Conservation (phyloP, 2,329 filamentous ascomycete genomes). For the Diaporthe longicolla region DNA sequence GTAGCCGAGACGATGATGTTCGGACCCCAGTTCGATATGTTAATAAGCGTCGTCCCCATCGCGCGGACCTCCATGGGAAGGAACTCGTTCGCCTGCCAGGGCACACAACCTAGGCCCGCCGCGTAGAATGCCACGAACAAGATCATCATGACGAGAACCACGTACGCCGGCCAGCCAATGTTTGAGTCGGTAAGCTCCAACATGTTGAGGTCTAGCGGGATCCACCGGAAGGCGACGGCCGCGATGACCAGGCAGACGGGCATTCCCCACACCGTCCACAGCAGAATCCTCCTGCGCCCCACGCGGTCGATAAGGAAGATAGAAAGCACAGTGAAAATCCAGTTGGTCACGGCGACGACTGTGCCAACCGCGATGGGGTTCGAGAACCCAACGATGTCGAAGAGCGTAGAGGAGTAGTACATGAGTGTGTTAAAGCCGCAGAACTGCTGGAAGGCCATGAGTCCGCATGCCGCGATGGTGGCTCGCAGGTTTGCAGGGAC, state of each 20-base stretch:
- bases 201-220: slow-evolving; percentile 59
- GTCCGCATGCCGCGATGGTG: slow-evolving; percentile 60
- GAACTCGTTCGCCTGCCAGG: slow-evolving; percentile 24
- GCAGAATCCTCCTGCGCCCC: slow-evolving; percentile 60
- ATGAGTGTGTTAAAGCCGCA: slow-evolving; percentile 66
- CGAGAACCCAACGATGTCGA: slow-evolving; percentile 63
- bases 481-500: slow-evolving; percentile 61
- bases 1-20: slow-evolving; percentile 11
- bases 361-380: slow-evolving; percentile 63
- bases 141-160: slow-evolving; percentile 60
- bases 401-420: slow-evolving; percentile 65
- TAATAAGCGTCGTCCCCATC: background rate
- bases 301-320: slow-evolving; percentile 60
- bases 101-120: background rate
- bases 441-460: slow-evolving; percentile 68
- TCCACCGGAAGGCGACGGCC: slow-evolving; percentile 61
- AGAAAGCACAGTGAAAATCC: slow-evolving; percentile 64
- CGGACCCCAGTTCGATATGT: slow-evolving; percentile 5
- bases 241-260: slow-evolving; percentile 56
- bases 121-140: slow-evolving; percentile 58
- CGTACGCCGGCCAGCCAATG: slow-evolving; percentile 50
- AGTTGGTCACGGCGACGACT: slow-evolving; percentile 61
- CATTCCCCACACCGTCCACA: slow-evolving; percentile 62
- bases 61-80: slow-evolving; percentile 1
- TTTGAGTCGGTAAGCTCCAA: slow-evolving; percentile 53